Conservation (phyloP, 1,284 basidiomycete species). For the Anthracocystis walkeri region DNA sequence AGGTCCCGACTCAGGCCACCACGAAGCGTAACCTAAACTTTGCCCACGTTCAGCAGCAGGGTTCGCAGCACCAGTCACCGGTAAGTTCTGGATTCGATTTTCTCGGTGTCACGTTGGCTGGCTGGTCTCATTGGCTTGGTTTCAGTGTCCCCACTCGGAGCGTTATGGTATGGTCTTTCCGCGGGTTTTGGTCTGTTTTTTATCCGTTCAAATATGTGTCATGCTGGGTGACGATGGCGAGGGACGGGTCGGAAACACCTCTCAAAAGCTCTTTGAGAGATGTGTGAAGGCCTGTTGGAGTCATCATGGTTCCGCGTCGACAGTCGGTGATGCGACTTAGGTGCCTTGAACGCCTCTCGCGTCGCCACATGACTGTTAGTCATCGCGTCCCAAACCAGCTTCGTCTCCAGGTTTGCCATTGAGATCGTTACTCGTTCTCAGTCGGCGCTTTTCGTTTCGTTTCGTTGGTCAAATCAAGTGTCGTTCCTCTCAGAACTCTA, state of each 20-base stretch:
- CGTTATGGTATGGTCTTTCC: not conserved
- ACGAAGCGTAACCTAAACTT: slow-evolving; percentile 7
- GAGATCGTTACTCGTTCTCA: no score
- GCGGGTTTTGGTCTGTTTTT: not conserved
- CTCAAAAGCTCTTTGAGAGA: not conserved
- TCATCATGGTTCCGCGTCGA: slow-evolving; percentile 2
- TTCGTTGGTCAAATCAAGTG: no score
- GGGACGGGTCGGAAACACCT: not conserved
- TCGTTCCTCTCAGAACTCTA: no score
- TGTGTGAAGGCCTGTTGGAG: not conserved
- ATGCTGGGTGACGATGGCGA: slow-evolving; percentile 1
- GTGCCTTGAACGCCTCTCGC: not conserved
- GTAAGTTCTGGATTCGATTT: slow-evolving; percentile 18
- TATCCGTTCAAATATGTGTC: not conserved
- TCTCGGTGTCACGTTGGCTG: not conserved
- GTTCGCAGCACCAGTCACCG: slow-evolving; percentile 14
- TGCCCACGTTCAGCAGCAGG: slow-evolving; percentile 20
- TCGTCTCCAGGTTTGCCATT: not conserved
- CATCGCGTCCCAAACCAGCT: not conserved
- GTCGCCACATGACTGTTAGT: slow-evolving; percentile 8
- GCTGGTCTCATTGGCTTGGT: not conserved
- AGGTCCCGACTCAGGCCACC: slow-evolving; percentile 1
- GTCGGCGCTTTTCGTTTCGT: not conserved
- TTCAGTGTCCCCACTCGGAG: slow-evolving; percentile 6
- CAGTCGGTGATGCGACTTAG: not conserved